Conservation (phyloP, 371 early-diverging fungal genomes). For the Mucor mucedo region DNA sequence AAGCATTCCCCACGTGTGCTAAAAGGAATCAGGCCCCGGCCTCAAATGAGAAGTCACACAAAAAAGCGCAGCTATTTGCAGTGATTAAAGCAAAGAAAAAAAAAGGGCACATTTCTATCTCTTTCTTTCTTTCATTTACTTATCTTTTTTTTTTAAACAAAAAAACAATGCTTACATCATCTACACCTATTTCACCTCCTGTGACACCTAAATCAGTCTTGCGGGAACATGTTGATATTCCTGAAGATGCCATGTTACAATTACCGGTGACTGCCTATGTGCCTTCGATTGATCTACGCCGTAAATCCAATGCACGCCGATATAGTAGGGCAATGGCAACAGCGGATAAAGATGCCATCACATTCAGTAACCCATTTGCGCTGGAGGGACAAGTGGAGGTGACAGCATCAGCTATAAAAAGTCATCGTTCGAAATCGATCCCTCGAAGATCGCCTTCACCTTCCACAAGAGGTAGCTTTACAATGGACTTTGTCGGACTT, state of each 20-base stretch:
- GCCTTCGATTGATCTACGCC: slow-evolving; percentile 26
- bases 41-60: slow-evolving; percentile 12
- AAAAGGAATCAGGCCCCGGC: slow-evolving; percentile 24
- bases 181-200: slow-evolving; percentile 31
- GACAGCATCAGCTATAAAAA: neutral
- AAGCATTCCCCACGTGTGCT: slow-evolving; percentile 18
- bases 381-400: slow-evolving; percentile 3
- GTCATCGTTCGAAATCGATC: slow-evolving; percentile 18
- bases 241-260: slow-evolving; percentile 8
- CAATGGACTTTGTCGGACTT: slow-evolving; percentile 18
- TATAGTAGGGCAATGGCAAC: slow-evolving; percentile 27
- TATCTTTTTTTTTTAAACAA: too few species aligned
- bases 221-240: slow-evolving; percentile 1
- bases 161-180: slow-evolving; percentile 8
- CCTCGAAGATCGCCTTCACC: slow-evolving; percentile 26
- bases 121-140: slow-evolving; percentile 11
- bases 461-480: slow-evolving; percentile 23
- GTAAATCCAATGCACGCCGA: slow-evolving; percentile 24
- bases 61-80: slow-evolving; percentile 6
- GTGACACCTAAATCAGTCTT: slow-evolving; percentile 29
- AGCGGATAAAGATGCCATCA: slow-evolving; percentile 10
- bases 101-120: slow-evolving; percentile 1
- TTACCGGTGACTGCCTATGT: slow-evolving; percentile 17
- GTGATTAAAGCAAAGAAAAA: neutral
- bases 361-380: slow-evolving; percentile 14